Evolutionary conservation across 2,329 filamentous ascomycete genomes (phyloP).

Genomic region (Balansia obtecta): DNA sequence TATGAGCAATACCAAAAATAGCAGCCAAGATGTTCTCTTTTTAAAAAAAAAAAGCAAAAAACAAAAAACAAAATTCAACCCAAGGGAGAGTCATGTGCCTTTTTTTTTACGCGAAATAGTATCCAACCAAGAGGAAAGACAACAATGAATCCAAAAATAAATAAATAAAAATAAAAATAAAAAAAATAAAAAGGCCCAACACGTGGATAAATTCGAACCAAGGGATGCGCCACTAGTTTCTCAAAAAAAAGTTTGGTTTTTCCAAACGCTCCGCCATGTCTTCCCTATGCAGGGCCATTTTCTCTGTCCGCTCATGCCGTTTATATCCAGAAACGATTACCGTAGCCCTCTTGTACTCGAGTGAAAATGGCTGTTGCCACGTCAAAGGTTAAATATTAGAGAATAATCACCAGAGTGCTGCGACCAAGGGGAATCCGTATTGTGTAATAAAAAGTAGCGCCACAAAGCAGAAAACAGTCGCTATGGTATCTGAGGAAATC

Average conservation of each 20-base stretch:
- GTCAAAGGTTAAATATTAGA: conserved; percentile 2
- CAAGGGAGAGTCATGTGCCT: neutral
- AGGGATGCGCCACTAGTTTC: neutral
- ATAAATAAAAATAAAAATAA: too few relatives aligned
- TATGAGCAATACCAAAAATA: neutral
- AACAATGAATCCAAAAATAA: neutral
- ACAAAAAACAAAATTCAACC: neutral
- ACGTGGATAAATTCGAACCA: neutral
- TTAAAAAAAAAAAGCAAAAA: neutral
- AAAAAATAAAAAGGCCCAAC: neutral
- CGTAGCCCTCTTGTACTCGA: neutral
- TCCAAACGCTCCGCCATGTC: too few relatives aligned
- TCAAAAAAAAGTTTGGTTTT: neutral
- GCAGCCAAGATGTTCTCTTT: neutral
- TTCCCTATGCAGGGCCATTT: neutral
- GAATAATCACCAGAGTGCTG: neutral
- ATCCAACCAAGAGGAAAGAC: neutral
- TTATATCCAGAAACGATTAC: neutral
- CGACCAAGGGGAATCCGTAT: conserved; percentile 2
- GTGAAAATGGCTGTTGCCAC: neutral
- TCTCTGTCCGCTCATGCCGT: neutral
- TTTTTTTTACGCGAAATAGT: neutral
- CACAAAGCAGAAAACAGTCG: conserved; percentile 5
- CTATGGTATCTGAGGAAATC: conserved; percentile 9
- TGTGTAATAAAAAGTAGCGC: neutral